These are phyloP conservation scores for Kodamaea fungicola DNA, from an alignment of 1,139 yeast genomes.

Conservation along the genomic window DNA sequence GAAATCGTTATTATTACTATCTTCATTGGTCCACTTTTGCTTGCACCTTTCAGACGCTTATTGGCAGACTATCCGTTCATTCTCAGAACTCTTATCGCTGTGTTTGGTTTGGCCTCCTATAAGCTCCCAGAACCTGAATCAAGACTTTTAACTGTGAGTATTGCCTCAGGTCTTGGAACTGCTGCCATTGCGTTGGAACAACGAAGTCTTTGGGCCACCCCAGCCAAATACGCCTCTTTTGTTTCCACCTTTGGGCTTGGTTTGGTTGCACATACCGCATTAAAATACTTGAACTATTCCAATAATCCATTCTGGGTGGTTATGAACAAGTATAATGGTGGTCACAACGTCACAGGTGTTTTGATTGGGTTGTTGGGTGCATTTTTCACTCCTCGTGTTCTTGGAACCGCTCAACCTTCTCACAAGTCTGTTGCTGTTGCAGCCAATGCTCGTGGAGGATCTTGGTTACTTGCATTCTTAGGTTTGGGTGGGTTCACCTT, in stretches of 20 bases:
- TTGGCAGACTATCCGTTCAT: slow-evolving; percentile 41
- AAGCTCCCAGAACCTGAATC: slow-evolving; percentile 61
- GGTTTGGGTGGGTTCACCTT: slow-evolving; percentile 81
- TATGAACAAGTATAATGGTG: slow-evolving; percentile 83
- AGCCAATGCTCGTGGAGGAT: slow-evolving; percentile 29
- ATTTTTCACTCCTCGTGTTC: slow-evolving; percentile 37
- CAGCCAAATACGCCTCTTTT: slow-evolving; percentile 47
- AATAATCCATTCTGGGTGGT: slow-evolving; percentile 97
- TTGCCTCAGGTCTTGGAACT: slow-evolving; percentile 64
- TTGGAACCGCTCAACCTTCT: not conserved
- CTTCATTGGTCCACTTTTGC: slow-evolving; percentile 55
- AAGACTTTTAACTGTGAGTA: slow-evolving; percentile 62
- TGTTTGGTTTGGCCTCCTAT: slow-evolving; percentile 76
- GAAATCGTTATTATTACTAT: slow-evolving; percentile 64
- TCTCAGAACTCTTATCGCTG: slow-evolving; percentile 54
- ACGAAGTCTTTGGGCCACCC: slow-evolving; percentile 40
- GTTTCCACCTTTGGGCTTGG: slow-evolving; percentile 69
- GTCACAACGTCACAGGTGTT: slow-evolving; percentile 73
- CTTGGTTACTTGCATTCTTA: slow-evolving; percentile 48
- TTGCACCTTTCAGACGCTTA: slow-evolving; percentile 44
- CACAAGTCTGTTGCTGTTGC: slow-evolving; percentile 9
- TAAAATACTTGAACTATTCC: slow-evolving; percentile 74
- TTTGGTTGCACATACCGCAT: slow-evolving; percentile 63
- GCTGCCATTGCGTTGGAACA: slow-evolving; percentile 64
- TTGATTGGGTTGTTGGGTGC: slow-evolving; percentile 65